Evolutionary conservation across 139 green algal genomes (phyloP), one percentile per base, ranked within the genome.

Genomic region (Chlamydomonas urium): DNA sequence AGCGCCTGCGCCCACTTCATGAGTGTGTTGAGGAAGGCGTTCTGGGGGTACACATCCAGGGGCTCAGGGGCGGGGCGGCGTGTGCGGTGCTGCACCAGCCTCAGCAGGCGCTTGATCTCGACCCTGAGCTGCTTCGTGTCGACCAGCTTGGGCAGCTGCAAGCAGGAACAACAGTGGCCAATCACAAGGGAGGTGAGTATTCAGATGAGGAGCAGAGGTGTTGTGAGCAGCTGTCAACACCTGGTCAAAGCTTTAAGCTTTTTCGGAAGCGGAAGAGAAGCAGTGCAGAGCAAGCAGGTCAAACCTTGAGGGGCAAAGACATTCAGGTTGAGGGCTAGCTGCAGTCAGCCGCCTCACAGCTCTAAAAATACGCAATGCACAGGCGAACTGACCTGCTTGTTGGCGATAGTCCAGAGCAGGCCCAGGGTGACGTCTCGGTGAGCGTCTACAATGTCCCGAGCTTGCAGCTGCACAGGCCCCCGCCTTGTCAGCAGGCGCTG

Each of bases 1-100:
- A 92, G 87, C 8, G 86, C 81, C 72, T 87, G 80, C 68, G 86
- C 80, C 91, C 91, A 96, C 28, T 81, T 71, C 65, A 95, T 71
- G 66, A 96, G 81, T 50, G 58, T 3, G 57, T n/a, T 71, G 29
- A 69, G 4, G 10, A 38, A 56, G 24, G 29, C 28, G 21, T 72
- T 33, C 2, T 28, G 32, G 3, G 66, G 66, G 38, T 74, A 79
- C 31, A 79, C 37, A 47, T 74, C 58, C 29, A 74, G 56, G 5
- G 65, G 53, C 38, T 71, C 66, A 5, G 31, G 29, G 34, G 56
- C 63, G 1, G 62, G 2, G 26, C 56, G 57, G 10, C 28, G 6
- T 1, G 28, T 37, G 32, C 5, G 8, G 42, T 2, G 56, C 47
- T 8, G 36, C 57, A 0, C 32, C 60, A 68, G 60, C 4, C 66